These are phyloP conservation scores for Phytophthora aleatoria DNA, from an alignment of 352 stramenopile species.

Conservation along the genomic window DNA sequence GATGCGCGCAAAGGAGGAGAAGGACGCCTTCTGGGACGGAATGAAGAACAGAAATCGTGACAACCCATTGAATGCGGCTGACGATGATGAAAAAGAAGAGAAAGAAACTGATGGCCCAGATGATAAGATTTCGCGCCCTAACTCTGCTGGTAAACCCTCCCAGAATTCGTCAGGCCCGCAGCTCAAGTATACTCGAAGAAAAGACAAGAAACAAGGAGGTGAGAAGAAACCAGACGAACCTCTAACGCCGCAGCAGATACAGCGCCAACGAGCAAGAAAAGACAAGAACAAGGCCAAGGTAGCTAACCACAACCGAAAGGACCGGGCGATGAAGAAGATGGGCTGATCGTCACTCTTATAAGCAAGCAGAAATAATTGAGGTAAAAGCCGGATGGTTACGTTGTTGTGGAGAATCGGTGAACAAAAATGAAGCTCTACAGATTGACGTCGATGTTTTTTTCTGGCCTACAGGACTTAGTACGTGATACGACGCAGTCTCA, in stretches of 20 bases:
- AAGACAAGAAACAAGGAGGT: conserved; percentile 33
- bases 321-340: conserved; percentile 82
- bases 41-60: conserved; percentile 71
- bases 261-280: conserved; percentile 51
- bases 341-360: conserved; percentile 32
- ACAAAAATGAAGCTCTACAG: too few relatives aligned
- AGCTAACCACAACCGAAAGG: conserved; percentile 84
- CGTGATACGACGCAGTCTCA: conserved; percentile 53
- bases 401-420: too few relatives aligned
- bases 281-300: conserved; percentile 84
- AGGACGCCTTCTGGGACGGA: conserved; percentile 71
- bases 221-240: conserved; percentile 32
- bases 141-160: not conserved
- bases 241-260: conserved; percentile 41
- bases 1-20: conserved; percentile 57
- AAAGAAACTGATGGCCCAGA: conserved; percentile 11
- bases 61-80: conserved; percentile 4
- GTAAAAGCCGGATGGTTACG: too few relatives aligned
- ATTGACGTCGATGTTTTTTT: too few relatives aligned
- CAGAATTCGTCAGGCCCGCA: conserved; percentile 16
- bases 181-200: conserved; percentile 25
- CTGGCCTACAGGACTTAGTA: conserved; percentile 21
- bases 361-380: too few relatives aligned
- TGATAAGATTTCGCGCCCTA: conserved; percentile 10
- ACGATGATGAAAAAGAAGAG: conserved; percentile 35